Percentiles rank a stretch among this genome's conserved stretches.
Conservation (phyloP, 257 asterid species). For the Plantago ovata region DNA sequence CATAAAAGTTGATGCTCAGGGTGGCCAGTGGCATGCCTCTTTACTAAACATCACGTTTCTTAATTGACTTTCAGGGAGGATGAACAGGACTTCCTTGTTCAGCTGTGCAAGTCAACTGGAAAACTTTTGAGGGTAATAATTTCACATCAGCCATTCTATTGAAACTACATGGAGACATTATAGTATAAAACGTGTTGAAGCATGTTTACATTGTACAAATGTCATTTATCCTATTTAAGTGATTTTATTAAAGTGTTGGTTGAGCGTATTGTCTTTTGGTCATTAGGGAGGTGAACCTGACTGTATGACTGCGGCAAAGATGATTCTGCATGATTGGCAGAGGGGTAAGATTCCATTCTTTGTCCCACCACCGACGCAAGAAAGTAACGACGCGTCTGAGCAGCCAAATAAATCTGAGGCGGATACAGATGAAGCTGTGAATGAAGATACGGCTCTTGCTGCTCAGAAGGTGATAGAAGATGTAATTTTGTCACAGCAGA, state of each 20-base stretch:
- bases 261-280: constrained; percentile 9
- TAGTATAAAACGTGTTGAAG: not conserved
- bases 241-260: not conserved
- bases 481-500: no score
- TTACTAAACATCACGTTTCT: not conserved
- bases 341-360: no score
- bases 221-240: not conserved
- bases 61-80: constrained; percentile 57
- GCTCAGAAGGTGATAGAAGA: no score
- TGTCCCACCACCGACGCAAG: no score
- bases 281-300: constrained; percentile 96
- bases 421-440: no score
- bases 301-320: constrained; percentile 77
- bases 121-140: constrained; percentile 77
- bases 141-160: not conserved
- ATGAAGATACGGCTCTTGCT: no score
- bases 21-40: no score
- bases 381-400: no score
- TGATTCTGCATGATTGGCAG: constrained; percentile 63
- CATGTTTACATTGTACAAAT: not conserved
- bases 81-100: constrained; percentile 76
- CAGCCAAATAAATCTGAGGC: no score
- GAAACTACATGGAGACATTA: not conserved
- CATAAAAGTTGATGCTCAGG: no score
- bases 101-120: constrained; percentile 82